Conservation (phyloP, 106 monocot species). For the Gastrodia elata region DNA sequence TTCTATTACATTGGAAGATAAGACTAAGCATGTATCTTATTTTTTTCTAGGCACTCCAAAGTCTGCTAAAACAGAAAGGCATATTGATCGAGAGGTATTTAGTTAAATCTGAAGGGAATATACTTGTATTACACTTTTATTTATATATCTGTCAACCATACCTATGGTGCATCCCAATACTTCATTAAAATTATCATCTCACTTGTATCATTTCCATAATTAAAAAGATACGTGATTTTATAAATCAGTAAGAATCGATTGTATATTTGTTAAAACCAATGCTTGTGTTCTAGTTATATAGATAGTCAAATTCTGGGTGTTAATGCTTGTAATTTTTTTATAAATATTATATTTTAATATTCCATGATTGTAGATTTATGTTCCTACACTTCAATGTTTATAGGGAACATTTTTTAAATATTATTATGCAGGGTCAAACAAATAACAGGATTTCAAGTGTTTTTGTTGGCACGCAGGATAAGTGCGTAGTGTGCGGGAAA, state of each 20-base stretch:
- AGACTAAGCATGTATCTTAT: background rate
- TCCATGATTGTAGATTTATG: background rate
- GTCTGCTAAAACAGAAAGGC: slow-evolving; percentile 24
- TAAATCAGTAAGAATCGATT: no score
- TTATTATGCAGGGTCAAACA: slow-evolving; percentile 16
- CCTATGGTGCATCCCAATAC: no score
- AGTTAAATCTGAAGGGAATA: no score
- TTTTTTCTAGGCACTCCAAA: slow-evolving; percentile 24
- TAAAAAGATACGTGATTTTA: no score
- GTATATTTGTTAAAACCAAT: no score
- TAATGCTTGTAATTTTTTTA: no score
- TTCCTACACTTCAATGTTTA: background rate
- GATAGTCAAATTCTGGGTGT: no score
- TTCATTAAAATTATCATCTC: no score
- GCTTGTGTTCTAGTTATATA: no score
- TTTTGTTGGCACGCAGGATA: slow-evolving; percentile 66
- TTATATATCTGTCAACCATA: no score
- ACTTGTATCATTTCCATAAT: no score
- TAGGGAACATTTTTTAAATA: background rate
- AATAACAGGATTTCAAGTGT: slow-evolving; percentile 33
- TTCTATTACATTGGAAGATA: background rate
- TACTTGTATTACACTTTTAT: no score
- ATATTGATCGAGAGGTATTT: slow-evolving; percentile 29
- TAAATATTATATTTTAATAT: background rate
- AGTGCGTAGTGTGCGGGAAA: slow-evolving; percentile 53